Conservation (phyloP, 2,329 filamentous ascomycete genomes). For the Anthostomella pinea region DNA sequence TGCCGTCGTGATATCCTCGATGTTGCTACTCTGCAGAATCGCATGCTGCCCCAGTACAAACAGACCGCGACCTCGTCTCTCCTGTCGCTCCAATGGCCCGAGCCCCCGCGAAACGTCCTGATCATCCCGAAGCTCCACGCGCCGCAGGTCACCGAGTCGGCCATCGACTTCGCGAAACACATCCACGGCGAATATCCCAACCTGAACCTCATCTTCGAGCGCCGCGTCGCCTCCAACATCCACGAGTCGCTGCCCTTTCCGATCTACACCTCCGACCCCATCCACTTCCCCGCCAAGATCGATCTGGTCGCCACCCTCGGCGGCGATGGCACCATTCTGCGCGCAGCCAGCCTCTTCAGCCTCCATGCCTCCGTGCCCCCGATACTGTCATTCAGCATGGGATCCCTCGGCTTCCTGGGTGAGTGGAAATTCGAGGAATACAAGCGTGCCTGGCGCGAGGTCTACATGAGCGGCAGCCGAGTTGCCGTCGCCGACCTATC, state of each 20-base stretch:
- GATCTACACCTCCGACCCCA: conserved; percentile 57
- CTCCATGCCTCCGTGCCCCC: conserved; percentile 80
- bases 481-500: conserved; percentile 46
- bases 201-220: conserved; percentile 81
- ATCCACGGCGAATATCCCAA: conserved; percentile 76
- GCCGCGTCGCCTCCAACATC: conserved; percentile 66
- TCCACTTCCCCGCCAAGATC: conserved; percentile 70
- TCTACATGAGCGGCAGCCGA: conserved; percentile 74
- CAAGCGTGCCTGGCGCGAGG: conserved; percentile 86
- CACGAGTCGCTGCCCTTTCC: conserved; percentile 71
- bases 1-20: conserved; percentile 47
- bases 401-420: conserved; percentile 87
- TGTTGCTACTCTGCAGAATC: conserved; percentile 47
- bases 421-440: conserved; percentile 96
- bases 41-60: conserved; percentile 62
- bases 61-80: conserved; percentile 55
- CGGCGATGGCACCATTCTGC: conserved; percentile 87
- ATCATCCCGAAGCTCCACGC: conserved; percentile 59
- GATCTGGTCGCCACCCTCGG: conserved; percentile 89
- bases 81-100: conserved; percentile 53
- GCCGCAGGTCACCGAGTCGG: conserved; percentile 50
- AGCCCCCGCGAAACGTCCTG: conserved; percentile 54
- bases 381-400: conserved; percentile 94
- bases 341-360: conserved; percentile 83
- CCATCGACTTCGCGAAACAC: conserved; percentile 62